Percentiles rank a stretch among this genome's conserved stretches.
Conservation (phyloP, 768 basidiomycete species). For the Kwoniella sp. region DNA sequence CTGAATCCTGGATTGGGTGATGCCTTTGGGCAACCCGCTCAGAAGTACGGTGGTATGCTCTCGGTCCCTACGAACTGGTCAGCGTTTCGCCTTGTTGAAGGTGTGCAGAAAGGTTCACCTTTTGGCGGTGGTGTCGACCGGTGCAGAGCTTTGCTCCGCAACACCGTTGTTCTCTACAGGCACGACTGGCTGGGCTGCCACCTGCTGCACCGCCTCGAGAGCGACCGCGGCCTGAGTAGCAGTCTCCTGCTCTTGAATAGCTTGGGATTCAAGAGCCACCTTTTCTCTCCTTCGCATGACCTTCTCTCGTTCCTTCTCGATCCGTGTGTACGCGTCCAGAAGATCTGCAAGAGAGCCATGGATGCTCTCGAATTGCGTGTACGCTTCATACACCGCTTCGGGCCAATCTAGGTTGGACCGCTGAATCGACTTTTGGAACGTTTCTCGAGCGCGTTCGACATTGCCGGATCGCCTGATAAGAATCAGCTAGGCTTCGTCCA, state of each 20-base stretch:
- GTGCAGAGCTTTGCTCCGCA: constrained; percentile 13
- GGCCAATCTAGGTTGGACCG: constrained; percentile 86
- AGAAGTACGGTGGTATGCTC: constrained; percentile 93
- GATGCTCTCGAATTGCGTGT: constrained; percentile 81
- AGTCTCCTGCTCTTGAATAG: not conserved
- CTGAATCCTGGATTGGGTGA: constrained; percentile 68
- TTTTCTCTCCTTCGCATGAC: constrained; percentile 43
- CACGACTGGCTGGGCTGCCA: not conserved
- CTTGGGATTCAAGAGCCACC: constrained; percentile 21
- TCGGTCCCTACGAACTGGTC: constrained; percentile 68
- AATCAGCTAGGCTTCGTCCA: not conserved
- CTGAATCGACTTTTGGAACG: constrained; percentile 67
- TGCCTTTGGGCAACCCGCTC: constrained; percentile 64
- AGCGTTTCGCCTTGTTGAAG: constrained; percentile 21
- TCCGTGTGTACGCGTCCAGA: constrained; percentile 26
- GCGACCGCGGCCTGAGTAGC: not conserved
- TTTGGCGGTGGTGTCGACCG: constrained; percentile 1
- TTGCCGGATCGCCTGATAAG: constrained; percentile 49
- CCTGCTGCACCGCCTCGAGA: not conserved
- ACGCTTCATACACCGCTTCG: constrained; percentile 88
- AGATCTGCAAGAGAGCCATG: constrained; percentile 69
- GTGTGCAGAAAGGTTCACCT: constrained; percentile 21
- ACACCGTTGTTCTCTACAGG: not conserved
- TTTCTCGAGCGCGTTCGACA: constrained; percentile 64
- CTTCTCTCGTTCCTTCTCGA: constrained; percentile 50